These are phyloP conservation scores for Aspergillus awamori DNA, from an alignment of 2,329 filamentous ascomycete genomes.

Conservation along the genomic window DNA sequence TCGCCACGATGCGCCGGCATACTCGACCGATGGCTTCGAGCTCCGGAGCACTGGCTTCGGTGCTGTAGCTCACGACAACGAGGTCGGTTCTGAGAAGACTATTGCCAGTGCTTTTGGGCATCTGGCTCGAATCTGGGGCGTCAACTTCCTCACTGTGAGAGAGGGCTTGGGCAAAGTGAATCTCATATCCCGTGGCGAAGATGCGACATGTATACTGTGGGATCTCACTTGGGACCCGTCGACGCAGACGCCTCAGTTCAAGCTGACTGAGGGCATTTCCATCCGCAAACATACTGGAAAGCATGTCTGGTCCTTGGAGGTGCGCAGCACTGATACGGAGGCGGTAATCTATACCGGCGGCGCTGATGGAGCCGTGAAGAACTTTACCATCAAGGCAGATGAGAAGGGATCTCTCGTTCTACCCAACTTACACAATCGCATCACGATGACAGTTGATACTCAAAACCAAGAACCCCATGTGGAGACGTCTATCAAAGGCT, in stretches of 20 bases:
- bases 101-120: constrained; percentile 83
- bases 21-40: constrained; percentile 41
- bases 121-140: constrained; percentile 83
- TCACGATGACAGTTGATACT: constrained; percentile 12
- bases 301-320: constrained; percentile 79
- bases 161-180: constrained; percentile 41
- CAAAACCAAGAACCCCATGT: constrained; percentile 16
- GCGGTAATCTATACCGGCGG: constrained; percentile 71
- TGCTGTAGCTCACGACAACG: constrained; percentile 38
- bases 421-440: constrained; percentile 20
- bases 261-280: constrained; percentile 51
- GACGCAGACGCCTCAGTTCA: constrained; percentile 21
- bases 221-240: constrained; percentile 49
- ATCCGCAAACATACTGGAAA: constrained; percentile 77
- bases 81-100: constrained; percentile 48
- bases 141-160: constrained; percentile 62
- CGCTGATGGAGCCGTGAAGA: constrained; percentile 70
- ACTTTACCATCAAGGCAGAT: constrained; percentile 29
- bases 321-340: constrained; percentile 33
- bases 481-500: constrained; percentile 29
- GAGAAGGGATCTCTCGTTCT: constrained; percentile 16
- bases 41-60: constrained; percentile 67
- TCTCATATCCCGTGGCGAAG: constrained; percentile 81
- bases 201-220: constrained; percentile 77
- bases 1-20: constrained; percentile 36